Base-by-base conservation (phyloP, 805 yeast genomes). In the Starmerella floricola region DNA sequence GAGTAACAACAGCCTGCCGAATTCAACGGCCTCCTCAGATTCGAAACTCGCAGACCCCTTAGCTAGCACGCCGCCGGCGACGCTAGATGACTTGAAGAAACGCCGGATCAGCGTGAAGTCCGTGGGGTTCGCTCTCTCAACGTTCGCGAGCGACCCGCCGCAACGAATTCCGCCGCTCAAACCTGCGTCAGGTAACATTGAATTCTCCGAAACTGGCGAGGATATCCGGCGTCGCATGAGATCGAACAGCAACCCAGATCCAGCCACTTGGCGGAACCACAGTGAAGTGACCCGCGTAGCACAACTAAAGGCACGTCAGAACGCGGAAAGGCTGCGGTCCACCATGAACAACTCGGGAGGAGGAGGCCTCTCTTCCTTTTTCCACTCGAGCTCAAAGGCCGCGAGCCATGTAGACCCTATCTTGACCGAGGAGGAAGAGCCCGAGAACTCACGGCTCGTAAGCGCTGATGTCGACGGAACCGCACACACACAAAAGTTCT, bases 101-200 rank as follows among this genome's bases (percentile, higher is more conserved):
- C 48, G 38, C 20, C 34, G 36, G 15, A 38, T 45, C 34, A n/a
- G 23, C 24, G 40, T 42, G 21, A 46, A 48, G 12, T 44, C 47
- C 19, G 58, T 54, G 8, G 52, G 50, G n/a, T 87, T 87, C 60
- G 85, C 91, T 0, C 68, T 84, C 4, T 81, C 81, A 38, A 74
- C 78, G 40, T 72, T 85, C 47, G 69, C 68, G 0, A 68, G 67
- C 47, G 95, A 87, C 59, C 96, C 96, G 2, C 94, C 95, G 1
- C 96, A 87, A 56, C 95, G 86, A 57, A 81, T 87, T 47, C 96
- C 96, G 2, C 80, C 94, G 1, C 65, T 94, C 55, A 71, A 69
- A 46, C 95, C 96, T 6, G 68, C 78, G 50, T 69, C 71, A 52
- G 95, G 96, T 6, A 79, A 84, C 55, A 86, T 79, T 18, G 67